These are phyloP conservation scores for Botrytis elliptica DNA, from an alignment of 2,329 filamentous ascomycete species.

Conservation along the genomic window DNA sequence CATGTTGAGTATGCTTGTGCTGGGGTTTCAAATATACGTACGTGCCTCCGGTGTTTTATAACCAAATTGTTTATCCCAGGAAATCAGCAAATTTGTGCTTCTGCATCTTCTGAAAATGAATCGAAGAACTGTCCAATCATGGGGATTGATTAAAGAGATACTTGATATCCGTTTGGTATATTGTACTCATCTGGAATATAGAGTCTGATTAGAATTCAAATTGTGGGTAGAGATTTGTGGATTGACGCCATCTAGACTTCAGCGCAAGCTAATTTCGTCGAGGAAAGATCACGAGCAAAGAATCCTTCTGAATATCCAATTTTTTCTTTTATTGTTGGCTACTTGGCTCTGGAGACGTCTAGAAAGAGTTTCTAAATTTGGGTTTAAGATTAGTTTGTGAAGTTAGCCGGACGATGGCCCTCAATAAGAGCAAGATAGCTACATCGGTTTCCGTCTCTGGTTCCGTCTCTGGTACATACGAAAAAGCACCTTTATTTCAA, in stretches of 20 bases:
- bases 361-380: background rate
- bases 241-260: background rate
- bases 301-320: background rate
- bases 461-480: no score
- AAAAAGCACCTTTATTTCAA: no score
- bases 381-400: no score
- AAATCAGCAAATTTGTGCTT: background rate
- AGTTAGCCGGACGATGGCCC: background rate
- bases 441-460: no score
- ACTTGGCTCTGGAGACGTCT: background rate
- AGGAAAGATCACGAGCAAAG: background rate
- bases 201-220: no score
- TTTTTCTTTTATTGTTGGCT: no score
- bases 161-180: background rate
- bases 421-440: background rate
- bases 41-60: background rate
- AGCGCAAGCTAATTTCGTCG: background rate
- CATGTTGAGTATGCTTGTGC: background rate
- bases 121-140: background rate
- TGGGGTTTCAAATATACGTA: background rate
- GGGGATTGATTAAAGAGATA: background rate
- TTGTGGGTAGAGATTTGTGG: background rate
- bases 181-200: background rate
- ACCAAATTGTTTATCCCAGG: background rate
- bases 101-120: background rate